Evolutionary conservation across 140 eudicot genomes (phyloP).

Genomic region (Oenanthe javanica): DNA sequence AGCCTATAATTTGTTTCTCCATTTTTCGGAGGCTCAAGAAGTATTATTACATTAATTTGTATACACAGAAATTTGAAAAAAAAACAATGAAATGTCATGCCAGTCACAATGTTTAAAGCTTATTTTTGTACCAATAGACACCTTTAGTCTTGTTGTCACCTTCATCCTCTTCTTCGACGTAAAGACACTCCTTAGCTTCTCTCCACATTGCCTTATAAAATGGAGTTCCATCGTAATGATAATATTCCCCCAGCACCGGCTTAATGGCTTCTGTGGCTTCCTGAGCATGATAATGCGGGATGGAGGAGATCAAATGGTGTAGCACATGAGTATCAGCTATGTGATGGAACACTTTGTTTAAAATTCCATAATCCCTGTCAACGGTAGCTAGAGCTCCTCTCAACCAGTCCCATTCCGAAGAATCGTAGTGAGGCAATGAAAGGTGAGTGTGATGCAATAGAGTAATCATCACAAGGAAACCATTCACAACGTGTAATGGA

Average conservation of each 20-base stretch:
- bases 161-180: background rate
- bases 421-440: background rate
- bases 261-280: slow-evolving; percentile 5
- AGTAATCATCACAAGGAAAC: background rate
- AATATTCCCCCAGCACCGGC: background rate
- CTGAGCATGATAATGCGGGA: slow-evolving; percentile 1
- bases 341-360: slow-evolving; percentile 5
- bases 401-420: background rate
- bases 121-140: slow-evolving; percentile 3
- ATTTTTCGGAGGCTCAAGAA: background rate
- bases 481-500: background rate
- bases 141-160: background rate
- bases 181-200: slow-evolving; percentile 2
- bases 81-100: background rate
- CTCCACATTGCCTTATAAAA: slow-evolving; percentile 7
- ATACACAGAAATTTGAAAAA: background rate
- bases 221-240: background rate
- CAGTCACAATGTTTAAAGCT: background rate
- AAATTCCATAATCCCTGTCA: background rate
- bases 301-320: background rate
- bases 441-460: background rate
- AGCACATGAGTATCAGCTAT: background rate
- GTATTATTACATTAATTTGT: background rate
- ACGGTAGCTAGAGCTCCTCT: background rate
- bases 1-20: background rate